Conservation (phyloP, 352 stramenopile genomes). For the Globisporangium carolinianum region DNA sequence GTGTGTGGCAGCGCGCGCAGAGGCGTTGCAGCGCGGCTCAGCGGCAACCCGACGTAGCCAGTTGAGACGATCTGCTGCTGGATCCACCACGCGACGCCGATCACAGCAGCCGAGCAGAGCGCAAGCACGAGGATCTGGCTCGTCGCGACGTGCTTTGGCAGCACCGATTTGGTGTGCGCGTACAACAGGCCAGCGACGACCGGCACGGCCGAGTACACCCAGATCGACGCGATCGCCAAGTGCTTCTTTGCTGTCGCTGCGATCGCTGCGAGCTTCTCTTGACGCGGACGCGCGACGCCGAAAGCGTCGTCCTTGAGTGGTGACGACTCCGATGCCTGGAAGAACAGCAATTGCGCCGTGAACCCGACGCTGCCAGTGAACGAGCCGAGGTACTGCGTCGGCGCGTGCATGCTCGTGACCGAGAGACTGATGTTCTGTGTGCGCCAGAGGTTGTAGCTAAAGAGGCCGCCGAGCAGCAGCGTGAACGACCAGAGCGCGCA, state of each 20-base stretch:
- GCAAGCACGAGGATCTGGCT: slow-evolving; percentile 23
- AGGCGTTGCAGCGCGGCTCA: neutral
- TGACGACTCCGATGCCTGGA: slow-evolving; percentile 24
- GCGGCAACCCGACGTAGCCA: neutral
- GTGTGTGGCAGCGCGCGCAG: neutral
- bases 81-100: slow-evolving; percentile 34
- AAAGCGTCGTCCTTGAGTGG: neutral
- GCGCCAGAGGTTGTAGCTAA: slow-evolving; percentile 35
- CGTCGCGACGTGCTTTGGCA: slow-evolving; percentile 20
- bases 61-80: slow-evolving; percentile 35
- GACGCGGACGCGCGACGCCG: neutral
- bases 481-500: slow-evolving; percentile 56
- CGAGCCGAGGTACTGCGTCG: slow-evolving; percentile 36
- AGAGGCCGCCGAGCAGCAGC: slow-evolving; percentile 36
- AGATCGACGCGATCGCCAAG: slow-evolving; percentile 7
- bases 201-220: slow-evolving; percentile 15
- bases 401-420: slow-evolving; percentile 1
- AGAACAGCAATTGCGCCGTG: slow-evolving; percentile 35
- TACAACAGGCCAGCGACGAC: slow-evolving; percentile 15
- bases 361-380: slow-evolving; percentile 44
- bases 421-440: slow-evolving; percentile 14
- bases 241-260: slow-evolving; percentile 10
- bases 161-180: slow-evolving; percentile 21
- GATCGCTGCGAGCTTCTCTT: slow-evolving; percentile 8
- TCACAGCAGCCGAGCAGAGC: slow-evolving; percentile 27